Evolutionary conservation across 345 rosid species (phyloP), one percentile per base, ranked within the genome.

Genomic region (Bruguiera gymnorhiza): DNA sequence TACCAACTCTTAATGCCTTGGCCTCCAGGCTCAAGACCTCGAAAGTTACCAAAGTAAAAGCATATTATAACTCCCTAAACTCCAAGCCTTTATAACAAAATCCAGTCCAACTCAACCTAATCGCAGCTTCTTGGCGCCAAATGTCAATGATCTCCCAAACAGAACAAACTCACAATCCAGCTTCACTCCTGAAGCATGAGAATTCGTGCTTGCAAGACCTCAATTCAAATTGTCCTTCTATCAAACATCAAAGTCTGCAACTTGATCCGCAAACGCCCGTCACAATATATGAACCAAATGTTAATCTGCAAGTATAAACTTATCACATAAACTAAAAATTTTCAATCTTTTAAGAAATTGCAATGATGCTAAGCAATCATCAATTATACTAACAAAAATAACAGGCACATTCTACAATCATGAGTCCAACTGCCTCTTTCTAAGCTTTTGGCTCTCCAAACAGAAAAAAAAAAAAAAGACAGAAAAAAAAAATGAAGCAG

Each of bases 261-360:
- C 76, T 79, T 78, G 65, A 86, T 84, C 87, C 75, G 84, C 70
- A 68, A 60, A 24, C 61, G 43, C 58, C 71, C 50, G 30, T 18
- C 11, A 32, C 67, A 65, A 67, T 27, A 62, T 19, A 34, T 34
- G 26, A 43, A 43, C 50, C 19, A 43, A 43, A 43, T 43, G 16
- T 13, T 10, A 3, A 39, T 39, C 15, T 15, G 0, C 4, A 39
- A 39, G 46, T 39, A 39, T 39, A 9, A 39, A 39, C 46, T 39
- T 9, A 39, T 39, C 46, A 11, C 46, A 39, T 0, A 39, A 39
- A 10, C 15, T 39, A 39, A 39, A 37, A 39, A 39, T 39, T 39
- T 10, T 39, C 46, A 11, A 39, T 39, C 15, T 39, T 39, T 39
- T 10, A 9, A 15, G 46, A 39, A 39, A 39, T 39, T 39, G 46